Evolutionary conservation across 768 basidiomycete genomes (phyloP).

Genomic region (Daedaleopsis nitida): DNA sequence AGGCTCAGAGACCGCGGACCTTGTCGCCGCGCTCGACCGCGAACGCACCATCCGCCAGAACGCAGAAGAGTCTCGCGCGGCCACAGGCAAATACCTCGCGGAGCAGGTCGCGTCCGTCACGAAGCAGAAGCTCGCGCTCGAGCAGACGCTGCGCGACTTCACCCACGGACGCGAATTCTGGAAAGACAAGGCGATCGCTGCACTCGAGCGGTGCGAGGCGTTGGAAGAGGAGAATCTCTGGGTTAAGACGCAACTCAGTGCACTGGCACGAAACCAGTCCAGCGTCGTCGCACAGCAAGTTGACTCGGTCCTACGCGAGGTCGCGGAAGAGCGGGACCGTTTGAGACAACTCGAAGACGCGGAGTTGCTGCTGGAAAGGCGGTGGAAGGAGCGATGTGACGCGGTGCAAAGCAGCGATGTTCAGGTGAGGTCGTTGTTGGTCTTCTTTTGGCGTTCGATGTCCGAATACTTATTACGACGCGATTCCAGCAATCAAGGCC

Average conservation of each 20-base stretch:
- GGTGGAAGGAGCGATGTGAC: neutral
- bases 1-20: neutral
- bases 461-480: too few species aligned
- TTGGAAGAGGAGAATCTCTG: conserved; percentile 26
- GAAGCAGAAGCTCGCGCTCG: conserved; percentile 4
- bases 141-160: conserved; percentile 11
- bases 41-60: conserved; percentile 9
- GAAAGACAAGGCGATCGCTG: conserved; percentile 22
- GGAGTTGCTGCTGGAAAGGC: neutral
- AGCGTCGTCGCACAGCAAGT: conserved; percentile 20
- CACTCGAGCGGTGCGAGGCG: conserved; percentile 23
- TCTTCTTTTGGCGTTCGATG: neutral
- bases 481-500: too few species aligned
- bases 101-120: conserved; percentile 13
- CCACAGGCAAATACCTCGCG: conserved; percentile 14
- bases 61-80: conserved; percentile 8
- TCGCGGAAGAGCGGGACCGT: conserved; percentile 13
- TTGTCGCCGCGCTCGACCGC: conserved; percentile 11
- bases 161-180: conserved; percentile 21
- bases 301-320: conserved; percentile 14
- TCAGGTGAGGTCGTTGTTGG: neutral
- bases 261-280: conserved; percentile 21
- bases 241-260: conserved; percentile 22
- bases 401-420: neutral
- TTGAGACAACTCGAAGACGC: conserved; percentile 7